Evolutionary conservation across 495 filamentous ascomycete species (phyloP).

Genomic region (Podospora australis): DNA sequence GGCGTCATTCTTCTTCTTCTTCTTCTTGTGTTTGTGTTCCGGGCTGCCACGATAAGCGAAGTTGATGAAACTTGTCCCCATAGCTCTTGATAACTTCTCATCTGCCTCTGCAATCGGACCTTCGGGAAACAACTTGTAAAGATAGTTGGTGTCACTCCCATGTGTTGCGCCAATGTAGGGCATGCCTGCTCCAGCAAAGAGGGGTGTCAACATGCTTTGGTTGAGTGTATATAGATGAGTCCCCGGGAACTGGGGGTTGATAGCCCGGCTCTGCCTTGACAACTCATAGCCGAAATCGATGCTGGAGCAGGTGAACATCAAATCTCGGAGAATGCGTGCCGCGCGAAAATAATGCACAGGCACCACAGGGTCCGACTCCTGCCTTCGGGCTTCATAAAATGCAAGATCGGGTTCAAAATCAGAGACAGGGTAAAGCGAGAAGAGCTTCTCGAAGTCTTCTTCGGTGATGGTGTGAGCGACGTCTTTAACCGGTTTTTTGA

Average conservation of each 20-base stretch:
- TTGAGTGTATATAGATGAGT: constrained; percentile 23
- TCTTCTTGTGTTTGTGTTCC: not conserved
- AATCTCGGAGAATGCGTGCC: constrained; percentile 23
- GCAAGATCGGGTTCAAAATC: constrained; percentile 17
- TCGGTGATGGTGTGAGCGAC: constrained; percentile 14
- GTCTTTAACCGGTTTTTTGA: constrained; percentile 9
- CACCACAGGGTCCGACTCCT: constrained; percentile 12
- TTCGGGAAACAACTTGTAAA: constrained; percentile 25
- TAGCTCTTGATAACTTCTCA: constrained; percentile 8
- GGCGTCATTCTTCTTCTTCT: not conserved
- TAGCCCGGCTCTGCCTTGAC: constrained; percentile 1
- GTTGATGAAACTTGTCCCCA: constrained; percentile 12
- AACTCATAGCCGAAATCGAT: constrained; percentile 25
- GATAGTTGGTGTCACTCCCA: constrained; percentile 27
- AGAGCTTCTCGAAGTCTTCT: constrained; percentile 16
- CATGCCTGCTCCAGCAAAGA: constrained; percentile 21
- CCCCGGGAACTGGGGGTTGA: constrained; percentile 4
- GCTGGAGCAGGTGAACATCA: constrained; percentile 28
- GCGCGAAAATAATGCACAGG: constrained; percentile 25
- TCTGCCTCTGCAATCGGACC: constrained; percentile 15
- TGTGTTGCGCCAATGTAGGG: constrained; percentile 22
- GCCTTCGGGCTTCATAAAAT: constrained; percentile 16
- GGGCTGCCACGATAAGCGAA: constrained; percentile 18
- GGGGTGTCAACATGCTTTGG: constrained; percentile 22
- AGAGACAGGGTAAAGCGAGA: constrained; percentile 16